Conservation (phyloP, 306 rosid genomes). For the Arachis hypogaea region DNA sequence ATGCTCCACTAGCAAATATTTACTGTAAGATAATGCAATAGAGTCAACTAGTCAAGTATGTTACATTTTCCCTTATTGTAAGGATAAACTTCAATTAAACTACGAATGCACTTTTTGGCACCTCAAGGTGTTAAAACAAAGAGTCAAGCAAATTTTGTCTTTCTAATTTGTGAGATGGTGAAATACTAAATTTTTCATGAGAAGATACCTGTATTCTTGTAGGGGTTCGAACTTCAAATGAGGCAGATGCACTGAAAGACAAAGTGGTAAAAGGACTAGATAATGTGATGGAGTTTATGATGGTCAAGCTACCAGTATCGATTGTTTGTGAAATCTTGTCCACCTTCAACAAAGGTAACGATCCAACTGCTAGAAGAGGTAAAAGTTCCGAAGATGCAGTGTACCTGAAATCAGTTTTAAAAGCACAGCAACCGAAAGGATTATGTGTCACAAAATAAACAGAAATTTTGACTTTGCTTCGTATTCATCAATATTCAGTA, state of each 20-base stretch:
- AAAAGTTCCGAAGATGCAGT: constrained; percentile 90
- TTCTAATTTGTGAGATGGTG: neutral
- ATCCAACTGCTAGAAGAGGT: constrained; percentile 88
- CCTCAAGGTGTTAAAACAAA: neutral
- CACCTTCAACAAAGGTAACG: constrained; percentile 76
- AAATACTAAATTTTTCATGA: constrained; percentile 26
- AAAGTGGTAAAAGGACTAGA: constrained; percentile 70
- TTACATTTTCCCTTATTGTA: neutral
- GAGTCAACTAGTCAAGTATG: constrained; percentile 13
- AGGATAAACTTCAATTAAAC: neutral
- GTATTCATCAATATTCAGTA: constrained; percentile 7
- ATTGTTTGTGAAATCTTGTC: constrained; percentile 76
- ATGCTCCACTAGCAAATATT: constrained; percentile 9
- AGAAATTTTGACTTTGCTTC: neutral
- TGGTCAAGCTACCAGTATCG: constrained; percentile 54
- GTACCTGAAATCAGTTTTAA: constrained; percentile 60
- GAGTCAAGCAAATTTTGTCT: neutral
- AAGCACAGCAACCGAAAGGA: constrained; percentile 18
- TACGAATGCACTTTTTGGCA: constrained; percentile 3
- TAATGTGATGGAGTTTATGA: constrained; percentile 69
- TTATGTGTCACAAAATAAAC: neutral
- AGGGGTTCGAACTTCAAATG: constrained; percentile 89
- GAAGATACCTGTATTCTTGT: constrained; percentile 82
- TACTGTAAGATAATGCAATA: neutral
- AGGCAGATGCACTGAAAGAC: constrained; percentile 85